phyloP scores from a whole-genome alignment of 1,284 basidiomycete genomes.

The Ceratobasidium theobromae region DNA sequence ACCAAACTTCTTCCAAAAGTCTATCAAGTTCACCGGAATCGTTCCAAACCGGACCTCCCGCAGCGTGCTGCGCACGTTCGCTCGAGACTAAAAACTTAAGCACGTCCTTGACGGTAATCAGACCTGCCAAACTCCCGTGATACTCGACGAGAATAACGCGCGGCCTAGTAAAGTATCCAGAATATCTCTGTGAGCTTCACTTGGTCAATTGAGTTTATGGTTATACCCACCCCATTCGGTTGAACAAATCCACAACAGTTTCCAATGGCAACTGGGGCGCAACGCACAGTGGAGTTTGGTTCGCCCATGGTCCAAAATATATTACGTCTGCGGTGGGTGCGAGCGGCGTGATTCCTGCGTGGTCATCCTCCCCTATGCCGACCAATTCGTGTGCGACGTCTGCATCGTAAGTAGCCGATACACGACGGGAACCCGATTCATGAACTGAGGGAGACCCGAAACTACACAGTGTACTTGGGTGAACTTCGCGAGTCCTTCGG shows the following conservation, averaged over 20 bases:
- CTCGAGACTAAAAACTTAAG: conserved; percentile 57
- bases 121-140: conserved; percentile 76
- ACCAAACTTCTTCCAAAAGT: conserved; percentile 44
- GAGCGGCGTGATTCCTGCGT: conserved; percentile 54
- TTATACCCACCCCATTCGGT: conserved; percentile 83
- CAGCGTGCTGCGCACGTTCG: conserved; percentile 42
- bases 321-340: conserved; percentile 61
- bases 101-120: conserved; percentile 96
- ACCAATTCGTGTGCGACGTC: conserved; percentile 33
- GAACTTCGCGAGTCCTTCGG: conserved; percentile 60
- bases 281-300: conserved; percentile 92
- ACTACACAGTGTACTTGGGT: conserved; percentile 67
- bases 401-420: conserved; percentile 36
- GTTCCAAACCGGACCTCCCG: conserved; percentile 41
- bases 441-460: conserved; percentile 50
- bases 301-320: conserved; percentile 88
- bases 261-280: conserved; percentile 92
- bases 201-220: neutral
- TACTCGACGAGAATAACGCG: conserved; percentile 91
- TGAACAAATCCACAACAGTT: conserved; percentile 95
- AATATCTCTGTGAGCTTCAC: conserved; percentile 30
- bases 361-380: conserved; percentile 66
- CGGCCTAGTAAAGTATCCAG: conserved; percentile 56
- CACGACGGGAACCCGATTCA: neutral
- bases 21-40: conserved; percentile 42